Conservation (phyloP, 768 basidiomycete species). For the Mycena vitilis region DNA sequence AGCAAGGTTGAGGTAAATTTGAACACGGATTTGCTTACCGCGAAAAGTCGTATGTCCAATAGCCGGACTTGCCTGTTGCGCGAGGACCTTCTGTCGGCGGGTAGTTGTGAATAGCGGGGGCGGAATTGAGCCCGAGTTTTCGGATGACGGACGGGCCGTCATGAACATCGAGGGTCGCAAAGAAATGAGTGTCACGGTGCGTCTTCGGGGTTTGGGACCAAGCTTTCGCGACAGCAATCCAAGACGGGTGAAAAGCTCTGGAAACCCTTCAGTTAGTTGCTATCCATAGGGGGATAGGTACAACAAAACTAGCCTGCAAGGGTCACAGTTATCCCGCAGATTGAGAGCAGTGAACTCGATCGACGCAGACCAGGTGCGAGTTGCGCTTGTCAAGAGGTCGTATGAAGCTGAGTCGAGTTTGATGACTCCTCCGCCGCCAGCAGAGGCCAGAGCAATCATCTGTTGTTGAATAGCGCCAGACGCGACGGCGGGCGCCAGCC, state of each 20-base stretch:
- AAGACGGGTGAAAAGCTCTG: slow-evolving; percentile 85
- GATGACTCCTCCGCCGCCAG: slow-evolving; percentile 83
- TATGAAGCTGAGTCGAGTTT: slow-evolving; percentile 80
- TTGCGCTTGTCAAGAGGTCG: slow-evolving; percentile 78
- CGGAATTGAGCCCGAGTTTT: slow-evolving; percentile 85
- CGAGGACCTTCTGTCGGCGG: slow-evolving; percentile 81
- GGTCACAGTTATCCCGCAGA: slow-evolving; percentile 81
- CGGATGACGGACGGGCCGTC: slow-evolving; percentile 81
- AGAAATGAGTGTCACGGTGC: slow-evolving; percentile 86
- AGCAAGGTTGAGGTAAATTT: not conserved
- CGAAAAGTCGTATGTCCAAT: slow-evolving; percentile 82
- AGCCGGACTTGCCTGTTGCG: slow-evolving; percentile 61
- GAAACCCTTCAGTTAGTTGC: slow-evolving; percentile 14
- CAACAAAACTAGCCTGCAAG: slow-evolving; percentile 80
- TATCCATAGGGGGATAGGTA: not conserved
- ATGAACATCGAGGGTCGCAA: slow-evolving; percentile 91
- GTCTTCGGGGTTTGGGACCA: slow-evolving; percentile 74
- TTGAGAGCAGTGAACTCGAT: slow-evolving; percentile 92
- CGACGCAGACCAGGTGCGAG: slow-evolving; percentile 88
- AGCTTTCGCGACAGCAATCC: slow-evolving; percentile 83
- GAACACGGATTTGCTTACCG: slow-evolving; percentile 57
- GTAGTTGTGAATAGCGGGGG: slow-evolving; percentile 86
- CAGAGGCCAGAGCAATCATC: slow-evolving; percentile 74
- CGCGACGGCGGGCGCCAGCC: slow-evolving; percentile 47
- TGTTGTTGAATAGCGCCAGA: slow-evolving; percentile 56